Evolutionary conservation across 1,284 basidiomycete species (phyloP).

Genomic region (Rhodotorula sp.): DNA sequence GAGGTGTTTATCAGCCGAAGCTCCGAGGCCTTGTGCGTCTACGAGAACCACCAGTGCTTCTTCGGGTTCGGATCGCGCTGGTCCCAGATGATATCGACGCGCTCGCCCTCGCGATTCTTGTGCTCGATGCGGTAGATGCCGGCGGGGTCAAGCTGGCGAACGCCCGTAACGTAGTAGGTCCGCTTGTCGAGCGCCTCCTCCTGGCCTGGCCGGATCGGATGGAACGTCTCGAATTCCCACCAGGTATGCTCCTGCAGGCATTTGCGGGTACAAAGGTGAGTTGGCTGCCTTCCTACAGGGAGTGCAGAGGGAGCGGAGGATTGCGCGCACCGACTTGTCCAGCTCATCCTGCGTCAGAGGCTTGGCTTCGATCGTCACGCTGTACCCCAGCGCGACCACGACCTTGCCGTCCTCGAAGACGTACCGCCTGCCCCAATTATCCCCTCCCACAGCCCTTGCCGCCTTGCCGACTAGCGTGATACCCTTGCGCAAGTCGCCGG

Average conservation of each 20-base stretch:
- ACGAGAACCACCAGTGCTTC: not conserved
- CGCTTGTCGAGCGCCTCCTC: slow-evolving; percentile 40
- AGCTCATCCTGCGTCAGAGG: slow-evolving; percentile 23
- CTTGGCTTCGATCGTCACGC: slow-evolving; percentile 24
- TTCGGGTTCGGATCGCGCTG: slow-evolving; percentile 14
- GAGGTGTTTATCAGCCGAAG: no score
- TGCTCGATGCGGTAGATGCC: slow-evolving; percentile 41
- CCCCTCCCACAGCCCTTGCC: slow-evolving; percentile 37
- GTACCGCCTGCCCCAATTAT: slow-evolving; percentile 43
- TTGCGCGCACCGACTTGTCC: slow-evolving; percentile 25
- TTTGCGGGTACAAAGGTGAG: not conserved
- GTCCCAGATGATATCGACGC: slow-evolving; percentile 42
- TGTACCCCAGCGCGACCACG: slow-evolving; percentile 34
- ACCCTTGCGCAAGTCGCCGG: slow-evolving; percentile 35
- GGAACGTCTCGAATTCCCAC: slow-evolving; percentile 43
- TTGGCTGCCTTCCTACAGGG: fast-evolving
- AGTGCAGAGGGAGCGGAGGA: no score
- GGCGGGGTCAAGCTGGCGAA: slow-evolving; percentile 26
- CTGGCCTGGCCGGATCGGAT: slow-evolving; percentile 35
- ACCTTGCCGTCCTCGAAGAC: slow-evolving; percentile 41
- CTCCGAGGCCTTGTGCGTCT: not conserved
- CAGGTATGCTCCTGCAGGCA: slow-evolving; percentile 39
- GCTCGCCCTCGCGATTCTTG: slow-evolving; percentile 42
- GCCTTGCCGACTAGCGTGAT: slow-evolving; percentile 40
- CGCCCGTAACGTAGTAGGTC: slow-evolving; percentile 42